phyloP scores from a whole-genome alignment of 495 filamentous ascomycete genomes.

The Pseudotulostoma volvatum region DNA sequence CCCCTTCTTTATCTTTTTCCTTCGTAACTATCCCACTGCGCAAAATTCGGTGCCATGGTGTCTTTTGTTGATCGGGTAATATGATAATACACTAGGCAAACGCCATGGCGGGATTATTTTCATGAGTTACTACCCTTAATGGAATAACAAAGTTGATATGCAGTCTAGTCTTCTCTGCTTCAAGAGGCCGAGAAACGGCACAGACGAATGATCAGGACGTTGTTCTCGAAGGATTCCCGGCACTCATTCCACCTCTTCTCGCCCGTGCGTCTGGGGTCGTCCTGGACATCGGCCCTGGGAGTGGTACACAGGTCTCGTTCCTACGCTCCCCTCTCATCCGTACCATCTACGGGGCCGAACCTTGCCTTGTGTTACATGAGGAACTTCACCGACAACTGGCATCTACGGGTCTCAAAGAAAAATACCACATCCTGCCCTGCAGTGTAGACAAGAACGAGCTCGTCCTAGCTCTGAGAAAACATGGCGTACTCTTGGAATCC shows the following conservation, averaged over 20 bases:
- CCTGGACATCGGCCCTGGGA: conserved; percentile 35
- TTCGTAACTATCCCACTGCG: too few species aligned
- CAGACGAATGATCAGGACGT: conserved; percentile 5
- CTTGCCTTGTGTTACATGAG: conserved; percentile 39
- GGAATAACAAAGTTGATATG: too few species aligned
- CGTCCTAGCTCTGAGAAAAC: conserved; percentile 18
- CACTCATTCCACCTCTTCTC: conserved; percentile 25
- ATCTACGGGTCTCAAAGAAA: conserved; percentile 34
- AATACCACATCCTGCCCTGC: conserved; percentile 47
- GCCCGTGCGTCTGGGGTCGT: conserved; percentile 21
- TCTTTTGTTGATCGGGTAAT: too few species aligned
- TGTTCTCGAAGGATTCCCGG: conserved; percentile 13
- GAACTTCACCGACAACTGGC: conserved; percentile 29
- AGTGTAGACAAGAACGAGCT: conserved; percentile 39
- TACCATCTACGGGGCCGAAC: conserved; percentile 52
- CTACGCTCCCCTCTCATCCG: conserved; percentile 28
- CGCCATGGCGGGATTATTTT: too few species aligned
- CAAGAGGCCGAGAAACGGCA: background rate
- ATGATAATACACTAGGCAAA: too few species aligned
- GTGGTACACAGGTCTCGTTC: conserved; percentile 30
- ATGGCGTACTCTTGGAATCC: conserved; percentile 21
- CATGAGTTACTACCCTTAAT: too few species aligned
- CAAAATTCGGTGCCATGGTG: too few species aligned
- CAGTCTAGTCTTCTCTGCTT: conserved; percentile 5
- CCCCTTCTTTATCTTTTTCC: too few species aligned